phyloP scores from a whole-genome alignment of 1,139 yeast species.

The Suhomyces wounanorum region DNA sequence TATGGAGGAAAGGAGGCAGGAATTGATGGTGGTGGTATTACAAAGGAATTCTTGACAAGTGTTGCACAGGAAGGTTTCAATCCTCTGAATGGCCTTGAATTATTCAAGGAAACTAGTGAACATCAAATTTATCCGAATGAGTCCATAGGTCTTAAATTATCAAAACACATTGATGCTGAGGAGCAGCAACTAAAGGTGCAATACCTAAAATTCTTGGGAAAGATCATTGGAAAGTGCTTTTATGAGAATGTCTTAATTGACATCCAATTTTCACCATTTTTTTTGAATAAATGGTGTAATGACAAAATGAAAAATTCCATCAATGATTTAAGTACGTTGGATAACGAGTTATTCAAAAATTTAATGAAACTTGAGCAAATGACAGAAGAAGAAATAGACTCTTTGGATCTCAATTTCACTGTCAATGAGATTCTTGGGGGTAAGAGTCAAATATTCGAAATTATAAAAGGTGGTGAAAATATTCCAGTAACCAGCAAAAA shows the following conservation, averaged over 20 bases:
- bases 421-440: slow-evolving; percentile 49
- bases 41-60: slow-evolving; percentile 84
- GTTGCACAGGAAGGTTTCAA: slow-evolving; percentile 70
- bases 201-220: slow-evolving; percentile 68
- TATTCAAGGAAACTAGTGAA: slow-evolving; percentile 51
- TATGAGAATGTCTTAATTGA: slow-evolving; percentile 83
- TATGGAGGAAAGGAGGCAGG: slow-evolving; percentile 83
- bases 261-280: slow-evolving; percentile 84
- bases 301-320: slow-evolving; percentile 55
- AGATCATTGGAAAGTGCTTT: slow-evolving; percentile 85
- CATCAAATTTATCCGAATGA: slow-evolving; percentile 78
- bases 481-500: slow-evolving; percentile 61
- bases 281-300: slow-evolving; percentile 69
- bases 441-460: slow-evolving; percentile 48
- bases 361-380: slow-evolving; percentile 64
- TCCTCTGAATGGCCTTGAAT: slow-evolving; percentile 40
- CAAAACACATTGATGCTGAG: slow-evolving; percentile 28
- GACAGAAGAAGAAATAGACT: slow-evolving; percentile 56
- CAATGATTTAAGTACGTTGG: slow-evolving; percentile 77
- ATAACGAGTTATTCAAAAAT: slow-evolving; percentile 64
- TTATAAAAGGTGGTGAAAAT: slow-evolving; percentile 61
- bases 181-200: slow-evolving; percentile 35
- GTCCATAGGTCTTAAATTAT: slow-evolving; percentile 42
- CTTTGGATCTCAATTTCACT: slow-evolving; percentile 67
- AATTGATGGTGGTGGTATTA: slow-evolving; percentile 95